These are phyloP conservation scores for Schrenkiella parvula DNA, from an alignment of 345 rosid species.

Conservation along the genomic window DNA sequence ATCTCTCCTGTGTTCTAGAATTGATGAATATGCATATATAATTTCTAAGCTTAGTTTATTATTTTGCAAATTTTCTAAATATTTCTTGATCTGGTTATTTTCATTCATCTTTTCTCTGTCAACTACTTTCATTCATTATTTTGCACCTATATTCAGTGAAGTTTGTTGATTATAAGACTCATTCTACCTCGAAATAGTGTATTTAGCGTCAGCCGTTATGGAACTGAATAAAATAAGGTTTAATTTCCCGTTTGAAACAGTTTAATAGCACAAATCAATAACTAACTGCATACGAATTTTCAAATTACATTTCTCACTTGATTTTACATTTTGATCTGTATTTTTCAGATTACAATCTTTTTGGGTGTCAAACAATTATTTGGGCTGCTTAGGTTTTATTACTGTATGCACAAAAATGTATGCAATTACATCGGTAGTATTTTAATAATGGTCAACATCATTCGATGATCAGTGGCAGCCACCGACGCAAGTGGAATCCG, in stretches of 20 bases:
- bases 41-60: not conserved
- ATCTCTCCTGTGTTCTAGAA: not conserved
- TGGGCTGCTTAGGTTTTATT: too few relatives aligned
- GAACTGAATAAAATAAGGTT: not conserved
- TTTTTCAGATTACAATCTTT: too few relatives aligned
- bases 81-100: not conserved
- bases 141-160: not conserved
- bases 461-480: slow-evolving; percentile 16
- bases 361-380: not conserved
- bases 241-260: not conserved
- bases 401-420: not conserved
- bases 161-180: not conserved
- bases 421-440: not conserved
- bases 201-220: too few relatives aligned
- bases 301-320: not conserved
- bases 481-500: slow-evolving; percentile 27
- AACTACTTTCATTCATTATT: too few relatives aligned
- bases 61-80: not conserved
- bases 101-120: not conserved
- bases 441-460: slow-evolving; percentile 8
- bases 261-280: not conserved
- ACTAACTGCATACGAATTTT: not conserved
- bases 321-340: not conserved
- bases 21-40: not conserved
- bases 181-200: not conserved